Evolutionary conservation across 139 green algal genomes (phyloP).

Genomic region (Ulvella scutata): DNA sequence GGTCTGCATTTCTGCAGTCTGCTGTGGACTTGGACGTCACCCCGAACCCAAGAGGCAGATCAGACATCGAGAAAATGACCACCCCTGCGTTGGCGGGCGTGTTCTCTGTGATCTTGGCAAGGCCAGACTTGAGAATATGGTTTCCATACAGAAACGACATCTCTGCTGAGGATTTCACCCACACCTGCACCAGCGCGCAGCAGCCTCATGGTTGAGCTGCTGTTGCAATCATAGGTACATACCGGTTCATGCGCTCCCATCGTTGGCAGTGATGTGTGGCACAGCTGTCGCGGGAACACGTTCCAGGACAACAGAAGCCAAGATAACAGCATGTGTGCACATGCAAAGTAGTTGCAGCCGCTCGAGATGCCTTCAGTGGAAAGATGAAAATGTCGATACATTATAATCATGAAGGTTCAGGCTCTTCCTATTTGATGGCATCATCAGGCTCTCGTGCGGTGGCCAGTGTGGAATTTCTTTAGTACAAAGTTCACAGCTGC

Average conservation of each 20-base stretch:
- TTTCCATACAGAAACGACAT: constrained; percentile 99
- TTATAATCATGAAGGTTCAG: constrained; percentile 2
- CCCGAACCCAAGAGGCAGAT: constrained; percentile 95
- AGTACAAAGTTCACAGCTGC: no score
- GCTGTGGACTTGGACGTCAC: constrained; percentile 76
- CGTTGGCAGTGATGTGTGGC: no score
- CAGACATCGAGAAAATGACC: constrained; percentile 70
- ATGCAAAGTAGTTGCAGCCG: no score
- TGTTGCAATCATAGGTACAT: no score
- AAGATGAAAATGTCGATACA: constrained; percentile 41
- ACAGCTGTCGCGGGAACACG: no score
- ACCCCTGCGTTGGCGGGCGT: constrained; percentile 77
- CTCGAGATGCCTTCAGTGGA: constrained; percentile 28
- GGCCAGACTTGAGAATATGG: constrained; percentile 89
- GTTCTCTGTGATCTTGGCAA: constrained; percentile 93
- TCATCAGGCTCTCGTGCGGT: neutral
- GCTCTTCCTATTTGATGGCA: neutral
- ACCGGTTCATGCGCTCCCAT: no score
- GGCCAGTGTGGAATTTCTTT: no score
- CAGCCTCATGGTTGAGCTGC: neutral
- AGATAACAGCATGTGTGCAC: no score
- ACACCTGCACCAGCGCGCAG: constrained; percentile 54
- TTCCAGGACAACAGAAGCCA: no score
- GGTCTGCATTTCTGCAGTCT: constrained; percentile 81
- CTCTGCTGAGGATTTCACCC: constrained; percentile 92